Conservation (phyloP, 2,329 filamentous ascomycete species). For the Didymella lethalis region DNA sequence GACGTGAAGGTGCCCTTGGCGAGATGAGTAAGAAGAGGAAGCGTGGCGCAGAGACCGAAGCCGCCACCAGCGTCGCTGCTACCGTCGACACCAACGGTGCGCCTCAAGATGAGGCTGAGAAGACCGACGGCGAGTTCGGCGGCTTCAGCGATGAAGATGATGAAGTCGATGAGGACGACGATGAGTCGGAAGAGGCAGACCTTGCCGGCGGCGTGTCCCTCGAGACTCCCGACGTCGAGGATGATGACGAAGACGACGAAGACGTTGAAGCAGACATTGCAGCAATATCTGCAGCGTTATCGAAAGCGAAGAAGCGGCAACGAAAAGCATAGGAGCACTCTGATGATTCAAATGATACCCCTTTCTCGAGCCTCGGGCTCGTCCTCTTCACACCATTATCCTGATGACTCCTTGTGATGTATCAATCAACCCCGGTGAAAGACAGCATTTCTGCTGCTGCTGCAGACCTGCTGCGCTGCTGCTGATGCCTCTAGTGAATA, state of each 20-base stretch:
- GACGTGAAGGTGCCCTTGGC: constrained; percentile 78
- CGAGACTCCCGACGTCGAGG: constrained; percentile 24
- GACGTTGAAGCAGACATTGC: constrained; percentile 45
- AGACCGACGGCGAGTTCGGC: constrained; percentile 42
- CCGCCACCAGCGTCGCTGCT: constrained; percentile 33
- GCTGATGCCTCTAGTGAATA: not conserved
- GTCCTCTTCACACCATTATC: not conserved
- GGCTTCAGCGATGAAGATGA: constrained; percentile 45
- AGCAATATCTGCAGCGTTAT: constrained; percentile 46
- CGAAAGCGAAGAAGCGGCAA: constrained; percentile 46
- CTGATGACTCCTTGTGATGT: not conserved
- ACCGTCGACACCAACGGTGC: constrained; percentile 25
- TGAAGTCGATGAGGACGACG: constrained; percentile 31
- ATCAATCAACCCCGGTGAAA: not conserved
- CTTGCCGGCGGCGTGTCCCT: constrained; percentile 27
- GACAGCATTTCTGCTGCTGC: not conserved
- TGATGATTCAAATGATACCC: constrained; percentile 44
- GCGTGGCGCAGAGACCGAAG: constrained; percentile 53
- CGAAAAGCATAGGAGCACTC: constrained; percentile 28
- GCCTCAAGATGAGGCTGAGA: constrained; percentile 28
- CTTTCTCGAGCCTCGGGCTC: constrained; percentile 15
- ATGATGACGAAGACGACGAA: constrained; percentile 40
- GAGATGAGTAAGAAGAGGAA: constrained; percentile 85
- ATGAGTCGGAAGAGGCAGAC: constrained; percentile 30
- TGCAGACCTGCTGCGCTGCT: not conserved